Percentiles rank a stretch among this genome's conserved stretches.
Evolutionary conservation across 139 green algal genomes (phyloP).

Genomic region (Trebouxia sp.): DNA sequence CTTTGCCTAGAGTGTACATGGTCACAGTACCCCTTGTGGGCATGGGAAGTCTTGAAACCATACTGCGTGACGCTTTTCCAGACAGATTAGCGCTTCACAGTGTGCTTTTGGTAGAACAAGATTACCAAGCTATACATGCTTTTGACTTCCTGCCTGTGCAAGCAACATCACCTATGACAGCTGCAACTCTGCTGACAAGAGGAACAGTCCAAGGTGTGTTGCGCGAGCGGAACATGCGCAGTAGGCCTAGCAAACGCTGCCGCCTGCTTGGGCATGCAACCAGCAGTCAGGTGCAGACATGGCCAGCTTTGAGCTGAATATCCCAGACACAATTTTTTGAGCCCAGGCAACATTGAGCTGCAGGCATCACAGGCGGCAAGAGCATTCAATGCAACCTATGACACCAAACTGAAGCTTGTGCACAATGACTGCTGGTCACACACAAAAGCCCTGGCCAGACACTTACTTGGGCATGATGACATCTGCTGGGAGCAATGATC

Average conservation of each 20-base stretch:
- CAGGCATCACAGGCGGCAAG: slow-evolving; percentile 13
- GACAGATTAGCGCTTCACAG: slow-evolving; percentile 19
- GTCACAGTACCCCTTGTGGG: slow-evolving; percentile 7
- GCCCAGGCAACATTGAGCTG: neutral
- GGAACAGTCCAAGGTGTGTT: slow-evolving; percentile 15
- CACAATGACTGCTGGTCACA: slow-evolving; percentile 20
- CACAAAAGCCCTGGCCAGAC: neutral
- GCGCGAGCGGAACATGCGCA: neutral
- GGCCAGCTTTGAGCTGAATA: neutral
- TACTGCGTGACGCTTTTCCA: neutral
- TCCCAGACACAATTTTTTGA: neutral
- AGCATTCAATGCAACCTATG: neutral
- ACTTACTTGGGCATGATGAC: neutral
- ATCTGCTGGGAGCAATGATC: neutral
- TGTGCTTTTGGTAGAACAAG: neutral
- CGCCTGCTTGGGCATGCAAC: neutral
- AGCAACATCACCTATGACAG: slow-evolving; percentile 14
- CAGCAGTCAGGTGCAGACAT: neutral
- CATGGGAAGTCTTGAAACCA: neutral
- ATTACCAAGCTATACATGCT: neutral
- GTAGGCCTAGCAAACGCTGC: neutral
- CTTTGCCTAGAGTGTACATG: slow-evolving; percentile 6
- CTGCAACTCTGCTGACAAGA: slow-evolving; percentile 23
- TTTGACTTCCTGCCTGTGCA: slow-evolving; percentile 41
- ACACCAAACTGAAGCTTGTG: neutral